Evolutionary conservation across 2,329 filamentous ascomycete genomes (phyloP).

Genomic region (Thermothelomyces thermophilus): DNA sequence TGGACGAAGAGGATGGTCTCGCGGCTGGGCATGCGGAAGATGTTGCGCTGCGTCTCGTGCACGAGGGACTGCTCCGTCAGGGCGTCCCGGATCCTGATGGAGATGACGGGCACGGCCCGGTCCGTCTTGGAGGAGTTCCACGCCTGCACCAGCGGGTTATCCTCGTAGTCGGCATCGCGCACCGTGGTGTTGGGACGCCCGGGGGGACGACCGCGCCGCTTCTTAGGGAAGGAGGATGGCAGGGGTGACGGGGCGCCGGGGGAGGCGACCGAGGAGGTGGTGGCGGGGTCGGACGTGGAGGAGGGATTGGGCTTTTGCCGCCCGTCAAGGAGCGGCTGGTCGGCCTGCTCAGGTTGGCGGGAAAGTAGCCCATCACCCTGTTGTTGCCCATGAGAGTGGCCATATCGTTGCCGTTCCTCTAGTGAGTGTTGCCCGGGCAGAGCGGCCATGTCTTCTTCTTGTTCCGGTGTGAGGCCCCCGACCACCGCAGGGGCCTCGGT

Average conservation of each 20-base stretch:
- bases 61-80: constrained; percentile 21
- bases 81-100: constrained; percentile 23
- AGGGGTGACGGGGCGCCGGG: not conserved
- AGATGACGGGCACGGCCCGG: constrained; percentile 16
- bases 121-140: constrained; percentile 25
- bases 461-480: not conserved
- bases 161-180: constrained; percentile 24
- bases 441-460: not conserved
- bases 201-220: constrained; percentile 25
- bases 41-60: constrained; percentile 24
- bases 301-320: not conserved
- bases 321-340: not conserved
- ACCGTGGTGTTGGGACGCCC: constrained; percentile 26
- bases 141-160: constrained; percentile 21
- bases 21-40: constrained; percentile 23
- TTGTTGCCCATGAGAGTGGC: not conserved
- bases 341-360: not conserved
- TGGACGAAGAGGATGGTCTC: constrained; percentile 27
- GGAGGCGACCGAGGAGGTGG: not conserved
- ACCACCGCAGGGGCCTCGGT: not conserved
- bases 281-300: not conserved
- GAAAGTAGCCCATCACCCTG: not conserved
- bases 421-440: too few species aligned
- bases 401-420: too few species aligned
- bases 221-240: constrained; percentile 22